Percentiles rank a stretch among this genome's conserved stretches.
Conservation (phyloP, 371 early-diverging fungal genomes). For the Lichtheimia ornata region DNA sequence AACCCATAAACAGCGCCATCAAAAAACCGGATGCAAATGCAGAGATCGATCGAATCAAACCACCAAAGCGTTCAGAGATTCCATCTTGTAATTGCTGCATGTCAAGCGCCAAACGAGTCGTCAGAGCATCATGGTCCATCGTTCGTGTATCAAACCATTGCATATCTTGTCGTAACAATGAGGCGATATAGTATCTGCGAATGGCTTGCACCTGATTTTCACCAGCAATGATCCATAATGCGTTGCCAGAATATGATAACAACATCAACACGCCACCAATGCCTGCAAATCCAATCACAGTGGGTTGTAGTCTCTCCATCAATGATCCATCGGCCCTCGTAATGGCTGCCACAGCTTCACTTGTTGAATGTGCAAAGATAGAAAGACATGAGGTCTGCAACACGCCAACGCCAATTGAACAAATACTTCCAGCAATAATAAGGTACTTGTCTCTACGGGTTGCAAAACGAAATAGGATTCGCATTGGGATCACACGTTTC, state of each 20-base stretch:
- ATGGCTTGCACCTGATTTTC: slow-evolving; percentile 39
- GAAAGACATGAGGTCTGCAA: slow-evolving; percentile 24
- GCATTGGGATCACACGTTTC: slow-evolving; percentile 35
- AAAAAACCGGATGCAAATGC: slow-evolving; percentile 87
- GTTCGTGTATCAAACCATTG: slow-evolving; percentile 77
- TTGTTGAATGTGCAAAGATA: slow-evolving; percentile 23
- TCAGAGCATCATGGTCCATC: slow-evolving; percentile 63
- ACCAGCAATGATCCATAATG: slow-evolving; percentile 46
- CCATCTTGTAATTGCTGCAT: slow-evolving; percentile 82
- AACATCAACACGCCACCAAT: slow-evolving; percentile 44
- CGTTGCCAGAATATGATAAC: slow-evolving; percentile 36
- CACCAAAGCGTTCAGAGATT: slow-evolving; percentile 83
- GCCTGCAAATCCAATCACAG: slow-evolving; percentile 10
- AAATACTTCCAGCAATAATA: slow-evolving; percentile 7
- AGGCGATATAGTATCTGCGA: slow-evolving; percentile 59
- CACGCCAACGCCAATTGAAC: slow-evolving; percentile 24
- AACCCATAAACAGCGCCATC: slow-evolving; percentile 84
- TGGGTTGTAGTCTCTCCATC: slow-evolving; percentile 8
- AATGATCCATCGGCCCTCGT: slow-evolving; percentile 6
- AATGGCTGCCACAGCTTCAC: not conserved
- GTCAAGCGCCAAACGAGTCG: slow-evolving; percentile 72
- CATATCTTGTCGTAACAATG: slow-evolving; percentile 82
- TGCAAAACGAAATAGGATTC: slow-evolving; percentile 71
- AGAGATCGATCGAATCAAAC: slow-evolving; percentile 64
- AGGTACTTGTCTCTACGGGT: slow-evolving; percentile 54